Evolutionary conservation across 768 basidiomycete genomes (phyloP), one percentile per base, ranked within the genome.

Genomic region (Coprinopsis sp.): DNA sequence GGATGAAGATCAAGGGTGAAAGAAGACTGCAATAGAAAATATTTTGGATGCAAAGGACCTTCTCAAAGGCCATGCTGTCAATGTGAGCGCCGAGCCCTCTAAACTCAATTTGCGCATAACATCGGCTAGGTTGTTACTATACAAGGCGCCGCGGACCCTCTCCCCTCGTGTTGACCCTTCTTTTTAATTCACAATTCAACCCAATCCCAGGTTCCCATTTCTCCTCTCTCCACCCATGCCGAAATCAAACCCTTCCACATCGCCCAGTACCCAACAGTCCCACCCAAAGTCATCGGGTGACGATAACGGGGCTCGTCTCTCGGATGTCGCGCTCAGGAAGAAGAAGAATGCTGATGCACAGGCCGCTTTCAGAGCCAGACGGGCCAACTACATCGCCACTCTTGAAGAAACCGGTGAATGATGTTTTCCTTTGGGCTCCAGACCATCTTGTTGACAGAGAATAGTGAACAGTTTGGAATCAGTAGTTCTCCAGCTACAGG

Each of bases 261-360:
- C 68, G 29, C 55, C 62, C 49, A n/a, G n/a, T n/a, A n/a, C n/a
- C 64, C 48, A 28, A 38, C 44, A 47, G 50, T 28, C 44, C 29
- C 54, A 56, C 49, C 47, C 62, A 60, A 66, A 71, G 62, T 61
- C 67, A 54, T 51, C 64, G 25, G 51, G 58, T 19, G 64, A 70
- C 46, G 64, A 67, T 28, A 51, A 61, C 50, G 57, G 68, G 22
- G 56, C 70, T 36, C 74, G 76, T 52, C 61, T 82, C 61, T 74
- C 82, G 54, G 84, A 87, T 64, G 76, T 84, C 11, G 81, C 82
- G 27, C 72, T 86, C 56, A 71, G 87, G 53, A 89, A 88, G 71
- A 88, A 87, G 73, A 91, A 91, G 70, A 91, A 91, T 57, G 89
- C 89, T 28, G 86, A 90, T 60, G 89, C 89, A 2, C 89, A 91